Evolutionary conservation across 305 asterid genomes (phyloP), one percentile per base, ranked within the genome.

Genomic region (Solanum hybrid): DNA sequence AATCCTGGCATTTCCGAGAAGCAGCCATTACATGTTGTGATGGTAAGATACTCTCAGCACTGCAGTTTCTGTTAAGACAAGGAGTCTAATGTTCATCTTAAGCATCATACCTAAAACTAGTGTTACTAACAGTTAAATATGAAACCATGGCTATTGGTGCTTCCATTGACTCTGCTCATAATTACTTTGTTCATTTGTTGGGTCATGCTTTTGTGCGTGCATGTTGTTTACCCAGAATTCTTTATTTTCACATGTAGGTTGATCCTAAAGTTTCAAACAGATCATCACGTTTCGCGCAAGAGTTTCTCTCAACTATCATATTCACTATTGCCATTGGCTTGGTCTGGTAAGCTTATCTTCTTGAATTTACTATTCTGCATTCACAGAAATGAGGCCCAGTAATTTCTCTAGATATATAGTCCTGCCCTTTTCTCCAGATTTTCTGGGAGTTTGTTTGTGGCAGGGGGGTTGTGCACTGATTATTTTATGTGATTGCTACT

Each of bases 21-120:
- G 93, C 98, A 95, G 92, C 99, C 98, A 34, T 92, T 97, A 86
- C 99, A 97, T 93, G 99, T 97, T 91, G 94, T 97, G 92, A 94
- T 97, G 99, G 99, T 97, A 94, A 95, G 97, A 78, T 79, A 51
- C 86, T 35, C 13, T 46, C 77, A 87, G 74, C 33, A 7, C 46
- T 85, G 76, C 42, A 51, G 88, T 84, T 84, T 84, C 61, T 83
- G 11, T 83, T 46, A 26, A 83, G 36, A 39, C 16, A 28, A 83
- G 28, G 87, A 39, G 73, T 42, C 73, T 83, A 42, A 83, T 83
- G 73, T 83, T 84, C 75, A 82, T 51, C 20, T 51, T 51, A 84
- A 29, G 29, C 75, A 84, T 84, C 75, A 46, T 84, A 29, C 34
- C 87, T 82, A 31, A 31, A 20, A 85, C 88, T 37, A 18, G 42